phyloP scores from a whole-genome alignment of 345 rosid genomes.

The Eucalyptus globulus region DNA sequence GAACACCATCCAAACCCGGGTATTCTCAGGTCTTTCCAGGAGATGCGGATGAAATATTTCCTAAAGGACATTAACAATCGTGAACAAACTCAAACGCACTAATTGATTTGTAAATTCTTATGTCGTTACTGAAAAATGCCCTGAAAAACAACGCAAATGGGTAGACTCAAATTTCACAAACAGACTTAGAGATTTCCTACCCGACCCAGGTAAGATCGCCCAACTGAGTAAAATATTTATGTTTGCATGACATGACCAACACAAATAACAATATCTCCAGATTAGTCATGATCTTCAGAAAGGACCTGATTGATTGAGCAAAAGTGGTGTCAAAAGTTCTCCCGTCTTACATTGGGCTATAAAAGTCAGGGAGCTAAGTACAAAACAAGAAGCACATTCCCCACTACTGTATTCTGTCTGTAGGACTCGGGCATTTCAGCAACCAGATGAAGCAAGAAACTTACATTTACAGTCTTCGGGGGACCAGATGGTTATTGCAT shows the following conservation, averaged over 20 bases:
- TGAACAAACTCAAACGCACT: neutral
- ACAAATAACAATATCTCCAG: neutral
- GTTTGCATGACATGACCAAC: neutral
- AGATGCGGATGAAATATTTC: neutral
- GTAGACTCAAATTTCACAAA: neutral
- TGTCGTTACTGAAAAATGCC: neutral
- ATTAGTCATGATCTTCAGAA: neutral
- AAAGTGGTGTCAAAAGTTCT: neutral
- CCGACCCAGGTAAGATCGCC: neutral
- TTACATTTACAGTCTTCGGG: neutral
- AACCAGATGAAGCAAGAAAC: neutral
- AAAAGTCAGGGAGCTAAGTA: neutral
- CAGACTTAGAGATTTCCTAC: neutral
- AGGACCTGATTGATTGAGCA: neutral
- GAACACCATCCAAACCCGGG: neutral
- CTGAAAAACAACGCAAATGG: neutral
- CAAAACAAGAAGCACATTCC: neutral
- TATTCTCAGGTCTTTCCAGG: neutral
- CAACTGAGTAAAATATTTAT: neutral
- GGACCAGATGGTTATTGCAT: neutral
- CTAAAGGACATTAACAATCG: neutral
- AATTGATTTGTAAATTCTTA: neutral
- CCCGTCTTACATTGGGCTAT: neutral
- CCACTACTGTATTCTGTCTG: neutral
- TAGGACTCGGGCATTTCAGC: neutral